Evolutionary conservation across 768 basidiomycete genomes (phyloP), one percentile per base, ranked within the genome.

Genomic region (Sistotremastrum suecicum): DNA sequence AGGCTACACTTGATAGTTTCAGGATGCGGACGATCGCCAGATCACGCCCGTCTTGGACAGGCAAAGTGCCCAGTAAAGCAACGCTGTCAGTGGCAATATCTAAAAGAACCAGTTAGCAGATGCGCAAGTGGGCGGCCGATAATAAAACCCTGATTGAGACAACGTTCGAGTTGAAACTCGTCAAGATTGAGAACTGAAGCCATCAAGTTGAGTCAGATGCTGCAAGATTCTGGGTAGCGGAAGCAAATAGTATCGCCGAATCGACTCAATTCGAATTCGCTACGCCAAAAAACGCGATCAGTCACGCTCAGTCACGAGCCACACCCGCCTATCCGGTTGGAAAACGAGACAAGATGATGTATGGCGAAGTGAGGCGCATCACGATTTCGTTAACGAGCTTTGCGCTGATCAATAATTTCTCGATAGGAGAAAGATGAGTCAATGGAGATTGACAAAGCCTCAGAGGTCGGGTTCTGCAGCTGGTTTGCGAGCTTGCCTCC

Each of bases 381-480:
- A 2, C 20, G 20, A 20, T 20, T 20, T 20, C 20, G 20, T 20
- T 20, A 20, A 20, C 20, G 20, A 20, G 20, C 20, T 20, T 20
- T 20, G 20, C 20, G 20, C 20, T 20, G 20, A 20, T 20, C 20
- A 20, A 20, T 20, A 20, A 20, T 20, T 20, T 20, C 20, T 20
- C 20, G 20, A 20, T 20, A 20, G 20, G 20, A 20, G 20, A 20
- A 20, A 20, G 20, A 20, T 20, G 20, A 20, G 20, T 20, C 20
- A 20, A 20, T 20, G 20, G 20, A 20, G 20, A 20, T 20, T 20
- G 84, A 83, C 52, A 76, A 78, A 48, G 65, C 68, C 9, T 71
- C 74, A n/a, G 84, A 88, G 59, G 76, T 80, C 5, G 83, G 83
- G 0, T 94, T 95, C 58, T 74, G 83, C 55, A 60, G 72, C 0